A percentile compares a stretch with the other conserved stretches of the same genome.
Evolutionary conservation across 805 yeast genomes (phyloP).

Genomic region (Saccharomycopsis selenospora): DNA sequence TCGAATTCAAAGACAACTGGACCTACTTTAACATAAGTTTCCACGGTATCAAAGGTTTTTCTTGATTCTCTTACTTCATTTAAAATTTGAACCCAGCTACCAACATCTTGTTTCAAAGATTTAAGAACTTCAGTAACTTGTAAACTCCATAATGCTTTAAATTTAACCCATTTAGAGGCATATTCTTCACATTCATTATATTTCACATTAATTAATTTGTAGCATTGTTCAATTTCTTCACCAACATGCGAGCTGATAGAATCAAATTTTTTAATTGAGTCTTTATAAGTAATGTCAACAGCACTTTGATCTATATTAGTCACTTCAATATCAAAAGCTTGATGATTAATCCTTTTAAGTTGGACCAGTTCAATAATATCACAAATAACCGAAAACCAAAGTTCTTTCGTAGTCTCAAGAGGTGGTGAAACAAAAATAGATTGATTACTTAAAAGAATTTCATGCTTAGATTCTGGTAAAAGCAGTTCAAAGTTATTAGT

Average conservation of each 20-base stretch:
- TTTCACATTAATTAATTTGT: conserved; percentile 30
- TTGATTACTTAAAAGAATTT: conserved; percentile 33
- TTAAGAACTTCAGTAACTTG: conserved; percentile 35
- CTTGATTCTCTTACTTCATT: conserved; percentile 38
- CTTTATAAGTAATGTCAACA: neutral
- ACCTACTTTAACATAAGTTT: conserved; percentile 35
- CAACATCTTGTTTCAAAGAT: conserved; percentile 31
- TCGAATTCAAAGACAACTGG: conserved; percentile 38
- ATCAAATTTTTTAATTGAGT: neutral
- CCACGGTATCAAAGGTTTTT: conserved; percentile 44
- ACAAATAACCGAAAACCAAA: conserved; percentile 27
- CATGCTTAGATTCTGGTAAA: conserved; percentile 26
- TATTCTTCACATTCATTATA: conserved; percentile 31
- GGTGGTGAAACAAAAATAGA: conserved; percentile 35
- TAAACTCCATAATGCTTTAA: conserved; percentile 57
- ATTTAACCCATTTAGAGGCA: conserved; percentile 43
- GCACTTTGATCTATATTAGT: neutral
- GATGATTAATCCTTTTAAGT: conserved; percentile 26
- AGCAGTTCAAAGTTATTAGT: conserved; percentile 5
- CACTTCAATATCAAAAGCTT: conserved; percentile 23
- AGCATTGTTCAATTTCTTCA: conserved; percentile 22
- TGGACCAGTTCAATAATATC: conserved; percentile 22
- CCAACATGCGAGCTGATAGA: conserved; percentile 3
- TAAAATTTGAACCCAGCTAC: conserved; percentile 43
- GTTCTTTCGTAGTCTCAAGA: conserved; percentile 31